Evolutionary conservation across 495 filamentous ascomycete genomes (phyloP).

Genomic region (Penicillium subrubescens): DNA sequence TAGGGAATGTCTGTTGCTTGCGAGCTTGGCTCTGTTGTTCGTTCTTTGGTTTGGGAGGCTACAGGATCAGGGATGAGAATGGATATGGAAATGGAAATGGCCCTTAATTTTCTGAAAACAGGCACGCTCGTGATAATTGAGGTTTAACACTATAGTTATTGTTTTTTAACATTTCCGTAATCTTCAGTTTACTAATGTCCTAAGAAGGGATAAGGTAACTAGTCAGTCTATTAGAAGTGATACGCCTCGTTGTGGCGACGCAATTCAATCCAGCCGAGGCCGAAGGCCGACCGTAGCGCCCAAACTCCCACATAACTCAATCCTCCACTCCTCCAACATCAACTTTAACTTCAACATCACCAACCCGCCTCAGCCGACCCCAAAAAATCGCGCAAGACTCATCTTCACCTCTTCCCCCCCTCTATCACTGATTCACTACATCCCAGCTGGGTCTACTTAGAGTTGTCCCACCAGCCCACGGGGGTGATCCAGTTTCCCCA

Average conservation of each 20-base stretch:
- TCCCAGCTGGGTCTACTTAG: slow-evolving; percentile 19
- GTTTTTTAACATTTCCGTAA: background rate
- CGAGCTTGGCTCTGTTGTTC: background rate
- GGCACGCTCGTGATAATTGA: background rate
- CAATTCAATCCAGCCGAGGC: background rate
- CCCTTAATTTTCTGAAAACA: background rate
- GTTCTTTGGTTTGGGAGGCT: background rate
- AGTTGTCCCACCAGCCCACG: slow-evolving; percentile 19
- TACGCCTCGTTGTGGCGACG: background rate
- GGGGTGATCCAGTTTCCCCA: slow-evolving; percentile 12
- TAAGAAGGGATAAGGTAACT: background rate
- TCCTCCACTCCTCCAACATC: background rate
- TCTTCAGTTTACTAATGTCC: background rate
- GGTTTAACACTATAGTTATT: background rate
- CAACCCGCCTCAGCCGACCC: background rate
- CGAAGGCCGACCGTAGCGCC: slow-evolving; percentile 3
- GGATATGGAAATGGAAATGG: background rate
- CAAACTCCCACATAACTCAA: background rate
- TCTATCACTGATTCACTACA: background rate
- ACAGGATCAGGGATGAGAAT: background rate
- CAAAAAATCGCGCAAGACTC: background rate
- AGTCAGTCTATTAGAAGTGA: background rate
- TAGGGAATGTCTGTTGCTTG: background rate
- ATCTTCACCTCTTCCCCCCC: background rate
- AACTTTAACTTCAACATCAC: background rate